These are phyloP conservation scores for Pichia sp. DNA, from an alignment of 1,139 yeast genomes.

Conservation along the genomic window DNA sequence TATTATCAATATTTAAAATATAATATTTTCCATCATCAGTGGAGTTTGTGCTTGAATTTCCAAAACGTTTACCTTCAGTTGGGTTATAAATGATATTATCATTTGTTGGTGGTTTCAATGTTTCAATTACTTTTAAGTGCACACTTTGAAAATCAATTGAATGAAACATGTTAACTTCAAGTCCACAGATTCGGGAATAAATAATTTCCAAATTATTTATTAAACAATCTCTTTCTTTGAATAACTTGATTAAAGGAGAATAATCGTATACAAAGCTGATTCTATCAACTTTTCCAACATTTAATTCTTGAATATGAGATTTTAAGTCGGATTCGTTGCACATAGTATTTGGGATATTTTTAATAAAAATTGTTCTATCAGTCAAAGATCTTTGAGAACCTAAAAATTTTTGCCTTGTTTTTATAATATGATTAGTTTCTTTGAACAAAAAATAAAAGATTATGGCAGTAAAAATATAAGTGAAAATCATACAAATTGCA, in stretches of 20 bases:
- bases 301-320: constrained; percentile 52
- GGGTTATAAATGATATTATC: constrained; percentile 20
- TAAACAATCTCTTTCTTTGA: constrained; percentile 34
- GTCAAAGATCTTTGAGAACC: constrained; percentile 89
- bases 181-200: constrained; percentile 41
- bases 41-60: neutral
- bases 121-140: constrained; percentile 9
- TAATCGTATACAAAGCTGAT: constrained; percentile 54
- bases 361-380: constrained; percentile 74
- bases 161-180: constrained; percentile 32
- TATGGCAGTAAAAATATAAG: constrained; percentile 74
- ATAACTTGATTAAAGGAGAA: constrained; percentile 40
- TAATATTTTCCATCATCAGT: constrained; percentile 6
- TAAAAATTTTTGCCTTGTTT: constrained; percentile 74
- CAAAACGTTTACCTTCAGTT: constrained; percentile 1
- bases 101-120: constrained; percentile 13
- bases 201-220: constrained; percentile 39
- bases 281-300: constrained; percentile 53
- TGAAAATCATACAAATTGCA: constrained; percentile 81
- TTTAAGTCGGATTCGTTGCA: constrained; percentile 41
- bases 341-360: constrained; percentile 41
- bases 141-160: constrained; percentile 11
- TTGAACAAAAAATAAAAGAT: constrained; percentile 57
- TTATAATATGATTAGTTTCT: constrained; percentile 68
- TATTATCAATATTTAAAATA: constrained; percentile 14